Conservation (phyloP, 192 early-diverging fungal species). For the Backusella morwellensis region DNA sequence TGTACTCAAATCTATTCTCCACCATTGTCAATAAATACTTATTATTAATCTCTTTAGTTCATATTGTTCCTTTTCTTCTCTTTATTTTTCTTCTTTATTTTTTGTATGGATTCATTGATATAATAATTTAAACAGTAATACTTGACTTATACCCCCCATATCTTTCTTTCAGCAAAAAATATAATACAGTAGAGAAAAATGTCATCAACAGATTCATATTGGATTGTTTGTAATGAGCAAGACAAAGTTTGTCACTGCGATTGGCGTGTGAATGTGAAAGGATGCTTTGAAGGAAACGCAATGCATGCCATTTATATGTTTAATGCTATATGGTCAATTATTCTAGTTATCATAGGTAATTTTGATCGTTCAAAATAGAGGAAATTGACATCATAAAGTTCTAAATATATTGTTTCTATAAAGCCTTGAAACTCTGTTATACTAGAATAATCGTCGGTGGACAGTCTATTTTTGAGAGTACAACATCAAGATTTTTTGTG, state of each 20-base stretch:
- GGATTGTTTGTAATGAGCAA: conserved; percentile 14
- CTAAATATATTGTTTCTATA: not conserved
- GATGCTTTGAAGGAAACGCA: not conserved
- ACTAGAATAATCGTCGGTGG: conserved; percentile 10
- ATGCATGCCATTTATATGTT: conserved; percentile 17
- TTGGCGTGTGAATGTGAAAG: conserved; percentile 17
- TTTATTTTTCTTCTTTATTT: not conserved
- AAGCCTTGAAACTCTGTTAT: conserved; percentile 1
- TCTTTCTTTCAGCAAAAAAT: not conserved
- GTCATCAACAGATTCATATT: conserved; percentile 12
- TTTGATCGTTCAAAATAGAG: not conserved
- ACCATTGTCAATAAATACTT: not conserved
- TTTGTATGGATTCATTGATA: not conserved
- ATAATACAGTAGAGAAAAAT: not conserved
- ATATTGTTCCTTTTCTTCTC: not conserved
- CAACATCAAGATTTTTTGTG: not conserved
- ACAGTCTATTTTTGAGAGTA: conserved; percentile 9
- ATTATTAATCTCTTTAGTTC: not conserved
- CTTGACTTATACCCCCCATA: not conserved
- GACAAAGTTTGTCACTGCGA: conserved; percentile 27
- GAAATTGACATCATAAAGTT: not conserved
- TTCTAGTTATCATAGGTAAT: conserved; percentile 17
- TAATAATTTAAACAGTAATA: not conserved
- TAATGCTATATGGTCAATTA: not conserved
- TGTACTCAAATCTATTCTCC: not conserved